Conservation (phyloP, 2,329 filamentous ascomycete species). For the Arthrobotrys musiformis region DNA sequence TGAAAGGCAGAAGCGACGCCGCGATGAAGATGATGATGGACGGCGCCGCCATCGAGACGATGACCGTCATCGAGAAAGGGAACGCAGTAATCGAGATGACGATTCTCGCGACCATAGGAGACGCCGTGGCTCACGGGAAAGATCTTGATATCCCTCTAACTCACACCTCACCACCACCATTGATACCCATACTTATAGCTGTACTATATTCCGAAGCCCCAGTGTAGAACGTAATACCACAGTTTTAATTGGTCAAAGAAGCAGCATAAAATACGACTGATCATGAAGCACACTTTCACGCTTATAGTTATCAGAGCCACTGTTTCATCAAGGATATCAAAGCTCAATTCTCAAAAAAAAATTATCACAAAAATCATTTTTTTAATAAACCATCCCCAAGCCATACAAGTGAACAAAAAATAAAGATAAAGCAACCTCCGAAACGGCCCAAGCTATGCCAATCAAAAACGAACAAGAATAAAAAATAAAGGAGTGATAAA, state of each 20-base stretch:
- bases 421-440: conserved; percentile 8
- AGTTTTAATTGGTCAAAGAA: too few species aligned
- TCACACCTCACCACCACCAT: neutral
- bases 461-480: conserved; percentile 2
- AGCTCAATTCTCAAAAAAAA: conserved; percentile 33
- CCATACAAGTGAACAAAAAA: neutral
- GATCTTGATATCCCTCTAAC: neutral
- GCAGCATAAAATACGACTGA: too few species aligned
- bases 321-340: conserved; percentile 14
- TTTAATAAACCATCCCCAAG: conserved; percentile 12
- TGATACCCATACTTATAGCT: conserved; percentile 27
- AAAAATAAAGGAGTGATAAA: conserved; percentile 29
- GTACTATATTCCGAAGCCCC: neutral
- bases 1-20: conserved; percentile 11
- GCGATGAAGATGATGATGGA: conserved; percentile 33
- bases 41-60: conserved; percentile 36
- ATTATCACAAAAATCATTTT: conserved; percentile 2
- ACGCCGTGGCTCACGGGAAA: conserved; percentile 27
- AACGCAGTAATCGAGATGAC: conserved; percentile 26
- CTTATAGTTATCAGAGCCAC: neutral
- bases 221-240: too few species aligned
- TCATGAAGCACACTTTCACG: too few species aligned
- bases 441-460: conserved; percentile 28
- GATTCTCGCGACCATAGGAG: conserved; percentile 16
- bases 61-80: conserved; percentile 22